Conservation (phyloP, 441 rosid species). For the Geranium incanum region DNA sequence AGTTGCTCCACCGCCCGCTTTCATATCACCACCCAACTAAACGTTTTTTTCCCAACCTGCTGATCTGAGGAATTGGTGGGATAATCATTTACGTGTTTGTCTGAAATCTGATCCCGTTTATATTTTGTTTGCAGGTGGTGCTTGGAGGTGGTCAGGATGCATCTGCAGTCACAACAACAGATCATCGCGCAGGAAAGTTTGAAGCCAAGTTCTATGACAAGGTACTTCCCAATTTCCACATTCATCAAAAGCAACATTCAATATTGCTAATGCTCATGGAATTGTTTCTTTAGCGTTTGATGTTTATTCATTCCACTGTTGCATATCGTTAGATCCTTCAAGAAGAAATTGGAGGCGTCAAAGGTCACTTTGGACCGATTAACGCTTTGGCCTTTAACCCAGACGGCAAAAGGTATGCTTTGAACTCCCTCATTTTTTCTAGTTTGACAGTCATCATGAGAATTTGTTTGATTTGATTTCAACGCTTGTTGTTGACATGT, state of each 20-base stretch:
- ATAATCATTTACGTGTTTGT: neutral
- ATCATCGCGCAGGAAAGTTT: conserved; percentile 91
- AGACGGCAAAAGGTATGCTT: conserved; percentile 73
- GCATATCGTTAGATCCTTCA: conserved; percentile 45
- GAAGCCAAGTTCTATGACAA: conserved; percentile 81
- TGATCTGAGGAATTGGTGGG: neutral
- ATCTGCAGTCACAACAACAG: conserved; percentile 85
- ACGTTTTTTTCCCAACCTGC: neutral
- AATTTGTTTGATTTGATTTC: neutral
- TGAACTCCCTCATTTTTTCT: neutral
- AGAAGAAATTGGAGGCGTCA: conserved; percentile 92
- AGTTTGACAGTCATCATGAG: neutral
- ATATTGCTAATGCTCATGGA: neutral
- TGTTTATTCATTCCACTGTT: conserved; percentile 10
- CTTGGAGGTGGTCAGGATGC: conserved; percentile 99
- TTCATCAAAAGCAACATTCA: neutral
- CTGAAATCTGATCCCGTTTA: neutral
- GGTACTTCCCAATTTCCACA: conserved; percentile 30
- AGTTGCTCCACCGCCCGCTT: too few relatives aligned
- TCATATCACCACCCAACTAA: neutral
- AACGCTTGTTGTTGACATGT: too few relatives aligned
- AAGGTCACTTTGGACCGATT: conserved; percentile 94
- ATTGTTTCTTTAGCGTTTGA: neutral
- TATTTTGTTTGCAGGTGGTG: conserved; percentile 47
- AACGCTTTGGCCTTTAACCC: conserved; percentile 95